phyloP scores from a whole-genome alignment of 2,329 filamentous ascomycete genomes.

The Botryotinia globosa region DNA sequence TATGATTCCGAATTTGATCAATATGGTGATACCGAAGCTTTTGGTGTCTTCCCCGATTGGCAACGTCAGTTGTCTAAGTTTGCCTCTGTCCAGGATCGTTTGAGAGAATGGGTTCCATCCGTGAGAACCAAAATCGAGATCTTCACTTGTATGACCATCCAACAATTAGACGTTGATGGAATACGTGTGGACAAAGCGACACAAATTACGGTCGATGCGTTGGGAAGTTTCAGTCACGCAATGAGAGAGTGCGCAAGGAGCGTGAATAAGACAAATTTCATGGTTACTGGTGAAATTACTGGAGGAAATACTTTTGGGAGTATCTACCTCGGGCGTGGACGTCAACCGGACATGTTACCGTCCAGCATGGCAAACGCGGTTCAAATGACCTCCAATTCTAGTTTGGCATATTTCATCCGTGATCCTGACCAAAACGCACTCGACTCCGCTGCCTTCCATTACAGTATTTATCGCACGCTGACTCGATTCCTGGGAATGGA shows the following conservation, averaged over 20 bases:
- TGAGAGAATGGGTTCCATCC: slow-evolving; percentile 60
- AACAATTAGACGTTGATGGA: slow-evolving; percentile 63
- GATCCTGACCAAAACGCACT: slow-evolving; percentile 51
- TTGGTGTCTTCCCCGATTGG: slow-evolving; percentile 62
- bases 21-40: slow-evolving; percentile 54
- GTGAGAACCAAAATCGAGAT: slow-evolving; percentile 56
- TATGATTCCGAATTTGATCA: slow-evolving; percentile 62
- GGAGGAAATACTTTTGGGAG: slow-evolving; percentile 59
- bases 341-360: slow-evolving; percentile 53
- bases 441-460: slow-evolving; percentile 61
- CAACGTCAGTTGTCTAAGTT: slow-evolving; percentile 64
- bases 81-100: slow-evolving; percentile 63
- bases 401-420: slow-evolving; percentile 50
- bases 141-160: slow-evolving; percentile 62
- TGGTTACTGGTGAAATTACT: slow-evolving; percentile 62
- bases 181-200: slow-evolving; percentile 66
- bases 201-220: slow-evolving; percentile 60
- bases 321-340: slow-evolving; percentile 60
- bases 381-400: slow-evolving; percentile 45
- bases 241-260: slow-evolving; percentile 55
- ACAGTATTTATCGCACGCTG: slow-evolving; percentile 61
- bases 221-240: slow-evolving; percentile 55
- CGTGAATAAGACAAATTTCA: slow-evolving; percentile 62
- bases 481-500: slow-evolving; percentile 58
- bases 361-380: slow-evolving; percentile 49